Evolutionary conservation across 2,329 filamentous ascomycete genomes (phyloP).

Genomic region (Epichloe glyceriae): DNA sequence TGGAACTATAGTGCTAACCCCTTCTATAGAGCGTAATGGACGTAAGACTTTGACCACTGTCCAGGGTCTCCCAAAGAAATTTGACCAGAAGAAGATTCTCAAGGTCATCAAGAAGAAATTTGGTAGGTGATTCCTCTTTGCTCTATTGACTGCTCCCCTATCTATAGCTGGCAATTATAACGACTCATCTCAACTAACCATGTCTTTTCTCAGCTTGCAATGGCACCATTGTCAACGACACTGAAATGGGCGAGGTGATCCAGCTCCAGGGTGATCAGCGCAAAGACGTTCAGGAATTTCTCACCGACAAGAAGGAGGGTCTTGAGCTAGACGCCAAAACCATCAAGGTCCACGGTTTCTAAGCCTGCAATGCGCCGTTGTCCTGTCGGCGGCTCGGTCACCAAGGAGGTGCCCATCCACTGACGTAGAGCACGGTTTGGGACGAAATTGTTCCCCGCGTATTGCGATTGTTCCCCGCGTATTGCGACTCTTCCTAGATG

Average conservation of each 20-base stretch:
- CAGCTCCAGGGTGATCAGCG: conserved; percentile 99
- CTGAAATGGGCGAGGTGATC: conserved; percentile 98
- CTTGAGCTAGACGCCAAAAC: conserved; percentile 90
- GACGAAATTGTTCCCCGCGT: conserved; percentile 14
- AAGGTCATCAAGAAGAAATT: conserved; percentile 99
- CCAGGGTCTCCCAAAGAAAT: conserved; percentile 96
- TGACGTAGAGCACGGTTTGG: conserved; percentile 20
- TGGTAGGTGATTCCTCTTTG: conserved; percentile 38
- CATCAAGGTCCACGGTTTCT: conserved; percentile 69
- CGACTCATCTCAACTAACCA: conserved; percentile 4
- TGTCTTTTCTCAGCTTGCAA: conserved; percentile 62
- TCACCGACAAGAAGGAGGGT: conserved; percentile 89
- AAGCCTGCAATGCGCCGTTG: conserved; percentile 27
- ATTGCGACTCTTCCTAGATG: conserved; percentile 13
- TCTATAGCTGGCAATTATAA: background rate
- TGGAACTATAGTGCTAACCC: conserved; percentile 25
- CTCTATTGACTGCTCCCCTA: background rate
- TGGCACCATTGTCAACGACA: conserved; percentile 96
- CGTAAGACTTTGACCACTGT: conserved; percentile 99
- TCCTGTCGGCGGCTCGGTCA: conserved; percentile 20
- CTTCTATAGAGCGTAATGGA: conserved; percentile 86
- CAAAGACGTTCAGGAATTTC: conserved; percentile 96
- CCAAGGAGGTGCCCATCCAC: conserved; percentile 13
- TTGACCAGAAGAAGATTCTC: conserved; percentile 98
- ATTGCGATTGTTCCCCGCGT: conserved; percentile 15